Evolutionary conservation across 306 rosid species (phyloP).

Genomic region (Comarum palustre): DNA sequence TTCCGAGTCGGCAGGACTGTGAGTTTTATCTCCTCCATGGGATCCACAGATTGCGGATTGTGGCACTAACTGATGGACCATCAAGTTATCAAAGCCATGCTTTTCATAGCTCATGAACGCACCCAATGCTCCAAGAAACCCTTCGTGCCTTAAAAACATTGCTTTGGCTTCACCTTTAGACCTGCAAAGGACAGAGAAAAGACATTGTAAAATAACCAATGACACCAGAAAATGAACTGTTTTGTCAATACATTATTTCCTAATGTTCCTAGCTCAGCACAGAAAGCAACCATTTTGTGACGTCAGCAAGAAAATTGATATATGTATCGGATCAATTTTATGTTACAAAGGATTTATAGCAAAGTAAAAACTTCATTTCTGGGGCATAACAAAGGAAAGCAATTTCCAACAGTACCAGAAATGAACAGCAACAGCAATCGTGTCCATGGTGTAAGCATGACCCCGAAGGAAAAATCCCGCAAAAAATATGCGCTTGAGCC

Average conservation of each 20-base stretch:
- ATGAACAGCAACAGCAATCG: conserved; percentile 86
- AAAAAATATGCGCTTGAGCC: conserved; percentile 86
- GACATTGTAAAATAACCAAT: background rate
- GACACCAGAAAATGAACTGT: background rate
- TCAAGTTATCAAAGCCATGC: conserved; percentile 52
- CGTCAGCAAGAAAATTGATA: background rate
- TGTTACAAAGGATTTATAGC: background rate
- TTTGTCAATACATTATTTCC: background rate
- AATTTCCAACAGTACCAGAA: conserved; percentile 52
- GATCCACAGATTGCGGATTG: conserved; percentile 37
- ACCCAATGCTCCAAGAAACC: conserved; percentile 93
- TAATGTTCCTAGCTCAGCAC: background rate
- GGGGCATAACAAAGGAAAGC: background rate
- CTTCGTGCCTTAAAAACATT: conserved; percentile 89
- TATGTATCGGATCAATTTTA: background rate
- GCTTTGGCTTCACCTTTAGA: conserved; percentile 96
- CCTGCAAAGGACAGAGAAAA: conserved; percentile 41
- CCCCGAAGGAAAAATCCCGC: conserved; percentile 90
- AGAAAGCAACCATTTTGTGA: background rate
- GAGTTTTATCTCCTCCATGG: conserved; percentile 38
- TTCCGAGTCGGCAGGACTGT: conserved; percentile 39
- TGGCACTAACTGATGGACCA: conserved; percentile 40
- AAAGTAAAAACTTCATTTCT: background rate
- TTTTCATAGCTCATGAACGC: conserved; percentile 75
- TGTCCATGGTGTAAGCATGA: conserved; percentile 90